Base-by-base conservation (phyloP, 2,329 filamentous ascomycete species). In the Claviceps lovelessii region DNA sequence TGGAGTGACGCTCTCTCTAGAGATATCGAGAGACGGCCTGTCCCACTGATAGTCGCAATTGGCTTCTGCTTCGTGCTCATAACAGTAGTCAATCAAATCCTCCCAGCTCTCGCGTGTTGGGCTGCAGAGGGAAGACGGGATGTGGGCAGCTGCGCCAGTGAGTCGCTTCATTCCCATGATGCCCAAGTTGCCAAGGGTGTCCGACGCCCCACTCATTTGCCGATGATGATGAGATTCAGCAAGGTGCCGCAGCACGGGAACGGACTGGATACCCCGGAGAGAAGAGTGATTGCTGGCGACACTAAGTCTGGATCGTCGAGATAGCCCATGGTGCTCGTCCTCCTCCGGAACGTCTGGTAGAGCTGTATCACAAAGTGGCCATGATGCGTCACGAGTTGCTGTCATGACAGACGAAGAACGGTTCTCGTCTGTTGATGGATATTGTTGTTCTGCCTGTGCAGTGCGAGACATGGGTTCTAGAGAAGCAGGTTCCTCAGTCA, bases 31-130 rank as follows among this genome's bases (percentile, higher is more conserved):
- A 0, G 80, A 83, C 3, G 74, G 70, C 17, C 77, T 76, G 56
- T 82, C 79, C 81, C 81, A 85, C 48, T 81, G 76, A 60, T 83
- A 85, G 58, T 85, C 77, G 62, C 80, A 85, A 65, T 84, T 73
- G 8, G 81, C 82, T 64, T 85, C 83, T 13, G 76, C 80, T 59
- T 81, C 82, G 60, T 86, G 79, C 59, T 85, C 81, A 62, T 86
- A 86, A 63, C 80, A 84, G 65, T 84, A 86, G 63, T 86, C 83
- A 57, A 86, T 85, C 58, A 81, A 81, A 53, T 84, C 81, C 61
- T 86, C 83, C 83, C 83, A 86, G 60, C 71, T 82, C 60, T 76
- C 74, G 8, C 68, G 67, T 28, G 48, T 29, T 17, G 56, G 49
- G 53, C 54, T 47, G 57, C 55, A 23, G 47, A 49, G 19, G 31